phyloP scores from a whole-genome alignment of 768 basidiomycete species.

The Ramaria rubella region DNA sequence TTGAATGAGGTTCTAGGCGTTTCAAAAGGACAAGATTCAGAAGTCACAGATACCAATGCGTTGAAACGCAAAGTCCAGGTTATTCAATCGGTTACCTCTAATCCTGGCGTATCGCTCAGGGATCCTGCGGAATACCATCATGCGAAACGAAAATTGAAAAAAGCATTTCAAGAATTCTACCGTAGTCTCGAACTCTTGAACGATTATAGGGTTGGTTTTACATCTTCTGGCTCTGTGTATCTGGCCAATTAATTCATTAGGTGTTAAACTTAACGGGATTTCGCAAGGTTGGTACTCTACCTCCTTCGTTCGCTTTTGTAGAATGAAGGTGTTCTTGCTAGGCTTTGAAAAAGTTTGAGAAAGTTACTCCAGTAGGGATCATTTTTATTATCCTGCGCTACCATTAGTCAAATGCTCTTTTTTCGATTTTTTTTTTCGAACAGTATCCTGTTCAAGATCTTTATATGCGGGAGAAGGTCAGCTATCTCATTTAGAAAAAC shows the following conservation, averaged over 20 bases:
- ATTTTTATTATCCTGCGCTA: no score
- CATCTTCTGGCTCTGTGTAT: background rate
- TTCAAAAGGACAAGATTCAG: background rate
- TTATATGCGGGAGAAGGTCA: constrained; percentile 76
- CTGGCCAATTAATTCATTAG: constrained; percentile 30
- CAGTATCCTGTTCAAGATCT: constrained; percentile 65
- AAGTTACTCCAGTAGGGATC: constrained; percentile 54
- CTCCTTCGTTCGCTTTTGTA: background rate
- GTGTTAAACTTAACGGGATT: constrained; percentile 88
- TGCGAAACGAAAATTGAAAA: constrained; percentile 81
- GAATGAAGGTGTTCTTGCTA: background rate
- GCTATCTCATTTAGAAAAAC: no score
- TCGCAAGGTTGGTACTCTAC: constrained; percentile 39
- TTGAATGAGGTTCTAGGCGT: background rate
- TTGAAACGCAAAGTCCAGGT: background rate
- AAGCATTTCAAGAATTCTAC: constrained; percentile 80
- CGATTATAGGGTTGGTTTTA: constrained; percentile 68
- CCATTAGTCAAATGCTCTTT: no score
- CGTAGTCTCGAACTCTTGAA: constrained; percentile 76
- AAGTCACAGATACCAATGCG: background rate
- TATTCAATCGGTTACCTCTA: constrained; percentile 3
- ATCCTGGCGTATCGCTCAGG: constrained; percentile 13
- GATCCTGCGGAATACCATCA: constrained; percentile 76
- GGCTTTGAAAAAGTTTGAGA: constrained; percentile 80
- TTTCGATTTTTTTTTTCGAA: background rate